Evolutionary conservation across 1,139 yeast species (phyloP), one percentile per base, ranked within the genome.

Genomic region (Yamadazyma epiphylla): DNA sequence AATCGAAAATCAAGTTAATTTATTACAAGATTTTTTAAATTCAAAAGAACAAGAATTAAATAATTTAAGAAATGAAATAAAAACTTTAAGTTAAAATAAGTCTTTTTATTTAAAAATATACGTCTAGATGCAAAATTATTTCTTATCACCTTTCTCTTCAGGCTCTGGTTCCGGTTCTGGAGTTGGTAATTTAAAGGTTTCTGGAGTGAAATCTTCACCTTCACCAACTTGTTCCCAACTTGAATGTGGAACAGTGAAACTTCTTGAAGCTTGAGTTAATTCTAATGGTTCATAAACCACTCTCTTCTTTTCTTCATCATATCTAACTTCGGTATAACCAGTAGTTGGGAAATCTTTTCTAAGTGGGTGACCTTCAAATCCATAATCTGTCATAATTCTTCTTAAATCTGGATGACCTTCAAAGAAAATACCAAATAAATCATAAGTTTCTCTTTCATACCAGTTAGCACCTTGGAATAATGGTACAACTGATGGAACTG

Each of bases 151-250:
- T 27, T 51, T 52, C 31, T 55, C 72, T 44, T 70, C 73, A 33
- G 63, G 57, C 46, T 68, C 70, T 26, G 82, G 82, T 53, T 83
- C 94, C 13, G 89, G 86, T 60, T 78, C 80, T 28, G 94, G 94
- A 33, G 79, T 72, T 33, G 95, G 94, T 53, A 85, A 75, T 59
- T 80, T 81, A 70, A 85, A 85, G 14, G 76, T 60, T 41, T 80
- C 89, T 8, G 95, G 95, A 21, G 94, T 77, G 46, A 72, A 77
- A 55, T 86, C 95, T 45, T 77, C 70, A 51, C 95, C 95, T 27
- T 80, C 84, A 39, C 95, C 95, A 46, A 84, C 91, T 47, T 84
- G 95, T 59, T 86, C 95, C 94, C 95, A 86, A 34, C 82, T 87
- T 24, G 94, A 78, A 15, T 91, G 77, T 30, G 95, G 95, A 34